These are phyloP conservation scores for Rachicladosporium sp. DNA, from an alignment of 2,329 filamentous ascomycete genomes.

Conservation along the genomic window DNA sequence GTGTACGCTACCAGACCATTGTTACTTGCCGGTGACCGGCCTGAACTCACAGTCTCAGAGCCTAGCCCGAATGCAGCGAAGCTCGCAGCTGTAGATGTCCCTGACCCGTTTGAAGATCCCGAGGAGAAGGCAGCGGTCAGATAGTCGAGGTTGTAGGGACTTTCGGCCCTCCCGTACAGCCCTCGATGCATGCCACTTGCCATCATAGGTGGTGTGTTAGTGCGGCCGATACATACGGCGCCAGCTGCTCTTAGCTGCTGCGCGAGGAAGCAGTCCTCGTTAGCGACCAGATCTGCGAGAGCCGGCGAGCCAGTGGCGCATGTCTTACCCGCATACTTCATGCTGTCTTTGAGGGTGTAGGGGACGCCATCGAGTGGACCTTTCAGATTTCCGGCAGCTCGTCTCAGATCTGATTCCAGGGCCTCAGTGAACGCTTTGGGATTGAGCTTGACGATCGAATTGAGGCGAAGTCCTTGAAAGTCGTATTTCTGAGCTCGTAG, in stretches of 20 bases:
- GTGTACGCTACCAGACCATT: constrained; percentile 43
- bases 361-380: constrained; percentile 41
- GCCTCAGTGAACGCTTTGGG: constrained; percentile 31
- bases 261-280: constrained; percentile 40
- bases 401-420: constrained; percentile 32
- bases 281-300: constrained; percentile 36
- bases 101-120: constrained; percentile 45
- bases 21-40: constrained; percentile 42
- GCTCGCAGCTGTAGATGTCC: constrained; percentile 34
- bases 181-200: constrained; percentile 46
- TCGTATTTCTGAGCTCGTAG: constrained; percentile 35
- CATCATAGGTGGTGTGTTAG: constrained; percentile 48
- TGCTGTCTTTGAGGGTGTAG: constrained; percentile 44
- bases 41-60: constrained; percentile 42
- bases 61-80: constrained; percentile 41
- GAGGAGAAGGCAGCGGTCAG: constrained; percentile 42
- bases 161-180: constrained; percentile 42
- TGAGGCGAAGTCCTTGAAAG: constrained; percentile 24
- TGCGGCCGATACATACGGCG: constrained; percentile 39
- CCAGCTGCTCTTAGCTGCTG: constrained; percentile 34
- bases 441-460: constrained; percentile 37
- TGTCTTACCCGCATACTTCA: constrained; percentile 39
- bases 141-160: constrained; percentile 41
- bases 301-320: constrained; percentile 42
- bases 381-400: constrained; percentile 23